Base-by-base conservation (phyloP, 768 basidiomycete species). In the Cystoderma amianthinum region DNA sequence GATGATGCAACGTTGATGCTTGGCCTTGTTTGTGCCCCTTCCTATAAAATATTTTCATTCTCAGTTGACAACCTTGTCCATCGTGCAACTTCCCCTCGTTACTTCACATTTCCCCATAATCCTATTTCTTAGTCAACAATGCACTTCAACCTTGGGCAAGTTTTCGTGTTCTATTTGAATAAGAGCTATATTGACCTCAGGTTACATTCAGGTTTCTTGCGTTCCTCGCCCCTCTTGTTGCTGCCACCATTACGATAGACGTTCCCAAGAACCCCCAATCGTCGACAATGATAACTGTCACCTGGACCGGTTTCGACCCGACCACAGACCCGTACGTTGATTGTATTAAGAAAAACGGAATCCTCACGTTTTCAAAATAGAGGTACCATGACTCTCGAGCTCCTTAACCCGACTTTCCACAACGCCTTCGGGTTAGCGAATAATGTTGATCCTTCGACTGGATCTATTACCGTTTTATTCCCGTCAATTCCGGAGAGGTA, bases 361-460 rank as follows among this genome's bases (percentile, higher is more conserved):
- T 20, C 39, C 10, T 38, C 13, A 30, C 32, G n/a, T 40, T n/a
- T 6, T 19, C 36, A 36, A n/a, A 30, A 9, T 28, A 63, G 62
- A 0, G 2, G 37, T 0, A 39, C 43, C 3, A 76, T 71, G 51
- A 61, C 70, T 15, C 23, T 82, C 12, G 65, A 74, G 55, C 58
- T 84, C 41, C 38, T 48, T 36, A 78, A 80, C 57, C 13, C 49
- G 0, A 17, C 20, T 1, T 84, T 83, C 69, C 63, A 81, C 61
- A 58, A 75, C 42, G 41, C 64, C 0, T 74, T 69, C 36, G 80
- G 72, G 35, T 66, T 85, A 41, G 71, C 68, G 10, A 80, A 72
- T 65, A 77, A 74, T 44, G 62, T 84, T 2, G 43, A 61, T 16
- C 63, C 74, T 1, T 30, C 60, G 1, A 10, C 39, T 3, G 62